A percentile compares a stretch with the other conserved stretches of the same genome.
phyloP scores from a whole-genome alignment of 495 filamentous ascomycete genomes.

The Penicillium malachiteum region DNA sequence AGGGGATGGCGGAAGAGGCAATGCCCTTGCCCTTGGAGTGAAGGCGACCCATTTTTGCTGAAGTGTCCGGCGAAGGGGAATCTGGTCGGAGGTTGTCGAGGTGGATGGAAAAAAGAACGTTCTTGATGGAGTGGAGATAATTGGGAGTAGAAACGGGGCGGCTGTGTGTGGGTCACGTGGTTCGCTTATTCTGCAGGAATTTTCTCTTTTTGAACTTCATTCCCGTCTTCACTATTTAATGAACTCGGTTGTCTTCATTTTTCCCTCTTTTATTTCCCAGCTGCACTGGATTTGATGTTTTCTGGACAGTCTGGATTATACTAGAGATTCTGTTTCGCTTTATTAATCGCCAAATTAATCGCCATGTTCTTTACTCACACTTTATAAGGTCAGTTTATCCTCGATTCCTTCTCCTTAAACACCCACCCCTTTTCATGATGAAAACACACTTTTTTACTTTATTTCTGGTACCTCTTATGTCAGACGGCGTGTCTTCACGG shows the following conservation, averaged over 20 bases:
- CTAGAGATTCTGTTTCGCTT: neutral
- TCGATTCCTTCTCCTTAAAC: neutral
- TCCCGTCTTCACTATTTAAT: conserved; percentile 8
- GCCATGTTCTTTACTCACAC: neutral
- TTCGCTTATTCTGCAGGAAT: conserved; percentile 23
- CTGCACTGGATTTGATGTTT: neutral
- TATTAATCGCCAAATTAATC: neutral
- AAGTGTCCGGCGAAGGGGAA: conserved; percentile 27
- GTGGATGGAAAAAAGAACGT: conserved; percentile 27
- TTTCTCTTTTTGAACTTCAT: conserved; percentile 9
- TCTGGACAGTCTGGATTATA: neutral
- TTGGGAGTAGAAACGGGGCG: conserved; percentile 6
- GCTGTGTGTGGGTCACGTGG: conserved; percentile 29
- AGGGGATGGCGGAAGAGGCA: conserved; percentile 88
- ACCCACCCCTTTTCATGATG: conserved; percentile 36
- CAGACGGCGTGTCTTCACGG: conserved; percentile 46
- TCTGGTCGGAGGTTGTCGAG: conserved; percentile 42
- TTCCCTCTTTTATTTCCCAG: neutral
- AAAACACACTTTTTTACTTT: conserved; percentile 46
- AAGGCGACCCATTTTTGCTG: conserved; percentile 84
- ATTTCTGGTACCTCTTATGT: conserved; percentile 69
- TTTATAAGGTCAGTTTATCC: conserved; percentile 31
- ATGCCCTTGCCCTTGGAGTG: conserved; percentile 99
- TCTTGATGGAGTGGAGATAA: conserved; percentile 12
- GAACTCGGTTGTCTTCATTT: neutral